phyloP scores from a whole-genome alignment of 805 yeast genomes.

The Kuraishia floccosa region DNA sequence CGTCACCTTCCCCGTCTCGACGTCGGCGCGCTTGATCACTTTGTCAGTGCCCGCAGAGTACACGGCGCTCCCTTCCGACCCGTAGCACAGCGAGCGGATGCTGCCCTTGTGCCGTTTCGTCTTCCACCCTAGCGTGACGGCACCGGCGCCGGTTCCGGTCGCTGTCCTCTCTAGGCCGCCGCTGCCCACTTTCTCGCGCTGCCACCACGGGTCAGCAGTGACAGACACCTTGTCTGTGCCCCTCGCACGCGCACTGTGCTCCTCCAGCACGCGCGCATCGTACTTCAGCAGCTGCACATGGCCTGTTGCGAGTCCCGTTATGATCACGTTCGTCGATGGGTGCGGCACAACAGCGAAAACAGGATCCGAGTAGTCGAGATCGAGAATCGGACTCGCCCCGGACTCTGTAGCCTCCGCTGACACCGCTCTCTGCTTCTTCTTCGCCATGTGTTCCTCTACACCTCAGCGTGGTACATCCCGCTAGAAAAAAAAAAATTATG shows the following conservation, averaged over 20 bases:
- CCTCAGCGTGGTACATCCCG: background rate
- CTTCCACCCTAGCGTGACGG: constrained; percentile 48
- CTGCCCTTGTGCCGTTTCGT: constrained; percentile 88
- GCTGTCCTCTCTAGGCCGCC: background rate
- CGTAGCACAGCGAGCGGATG: constrained; percentile 63
- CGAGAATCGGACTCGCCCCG: constrained; percentile 14
- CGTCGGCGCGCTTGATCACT: constrained; percentile 60
- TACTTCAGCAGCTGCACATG: constrained; percentile 54
- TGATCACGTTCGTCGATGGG: constrained; percentile 54
- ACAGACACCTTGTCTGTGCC: constrained; percentile 9
- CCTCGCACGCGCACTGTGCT: constrained; percentile 10
- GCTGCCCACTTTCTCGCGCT: background rate
- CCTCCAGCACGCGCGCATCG: constrained; percentile 33
- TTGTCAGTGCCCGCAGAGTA: constrained; percentile 75
- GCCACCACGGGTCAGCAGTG: background rate
- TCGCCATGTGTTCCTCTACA: no score
- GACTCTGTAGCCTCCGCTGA: no score
- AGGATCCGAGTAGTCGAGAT: constrained; percentile 39
- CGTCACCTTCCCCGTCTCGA: constrained; percentile 66
- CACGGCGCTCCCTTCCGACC: constrained; percentile 44
- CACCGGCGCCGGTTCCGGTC: constrained; percentile 4
- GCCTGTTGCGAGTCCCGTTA: constrained; percentile 77
- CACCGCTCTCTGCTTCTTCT: no score
- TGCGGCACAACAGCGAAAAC: constrained; percentile 73
- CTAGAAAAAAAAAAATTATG: background rate